These are phyloP conservation scores for Mesotaenium endlicherianum DNA, from an alignment of 139 green algal genomes.

Conservation along the genomic window DNA sequence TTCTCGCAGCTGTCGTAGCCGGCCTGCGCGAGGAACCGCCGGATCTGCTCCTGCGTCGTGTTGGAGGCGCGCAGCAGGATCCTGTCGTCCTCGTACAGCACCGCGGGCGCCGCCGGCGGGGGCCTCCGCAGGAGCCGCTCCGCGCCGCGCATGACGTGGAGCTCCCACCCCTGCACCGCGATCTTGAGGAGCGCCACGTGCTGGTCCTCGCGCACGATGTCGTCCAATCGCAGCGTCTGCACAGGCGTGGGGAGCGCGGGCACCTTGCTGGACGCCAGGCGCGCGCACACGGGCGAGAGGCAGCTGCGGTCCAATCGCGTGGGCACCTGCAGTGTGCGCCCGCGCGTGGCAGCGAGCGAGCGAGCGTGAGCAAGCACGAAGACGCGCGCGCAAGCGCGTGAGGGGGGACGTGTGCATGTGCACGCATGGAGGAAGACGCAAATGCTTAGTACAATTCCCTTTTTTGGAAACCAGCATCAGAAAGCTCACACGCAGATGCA, in stretches of 20 bases:
- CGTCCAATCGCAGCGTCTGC: constrained; percentile 17
- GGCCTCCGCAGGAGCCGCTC: constrained; percentile 1
- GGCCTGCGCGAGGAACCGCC: neutral
- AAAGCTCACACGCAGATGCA: too few species aligned
- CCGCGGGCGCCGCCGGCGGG: neutral
- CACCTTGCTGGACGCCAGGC: neutral
- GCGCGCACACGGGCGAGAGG: too few species aligned
- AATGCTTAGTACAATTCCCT: too few species aligned
- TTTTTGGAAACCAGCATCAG: too few species aligned
- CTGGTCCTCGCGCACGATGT: constrained; percentile 1
- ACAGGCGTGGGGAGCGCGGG: neutral
- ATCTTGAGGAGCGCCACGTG: constrained; percentile 26
- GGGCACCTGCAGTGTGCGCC: too few species aligned
- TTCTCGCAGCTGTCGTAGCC: constrained; percentile 7
- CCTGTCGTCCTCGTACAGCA: constrained; percentile 28
- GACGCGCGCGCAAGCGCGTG: too few species aligned
- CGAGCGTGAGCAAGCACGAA: too few species aligned
- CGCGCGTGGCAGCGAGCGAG: too few species aligned
- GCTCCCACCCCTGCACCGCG: constrained; percentile 28
- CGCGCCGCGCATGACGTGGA: constrained; percentile 1
- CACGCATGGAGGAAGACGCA: too few species aligned
- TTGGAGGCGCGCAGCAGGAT: constrained; percentile 7
- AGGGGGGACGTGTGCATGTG: too few species aligned
- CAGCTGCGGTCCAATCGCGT: too few species aligned
- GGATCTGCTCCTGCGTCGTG: constrained; percentile 13